These are phyloP conservation scores for Bryoerythrophyllum caledonicum DNA, from an alignment of 225 moss, liverwort and hornwort genomes.

Conservation along the genomic window DNA sequence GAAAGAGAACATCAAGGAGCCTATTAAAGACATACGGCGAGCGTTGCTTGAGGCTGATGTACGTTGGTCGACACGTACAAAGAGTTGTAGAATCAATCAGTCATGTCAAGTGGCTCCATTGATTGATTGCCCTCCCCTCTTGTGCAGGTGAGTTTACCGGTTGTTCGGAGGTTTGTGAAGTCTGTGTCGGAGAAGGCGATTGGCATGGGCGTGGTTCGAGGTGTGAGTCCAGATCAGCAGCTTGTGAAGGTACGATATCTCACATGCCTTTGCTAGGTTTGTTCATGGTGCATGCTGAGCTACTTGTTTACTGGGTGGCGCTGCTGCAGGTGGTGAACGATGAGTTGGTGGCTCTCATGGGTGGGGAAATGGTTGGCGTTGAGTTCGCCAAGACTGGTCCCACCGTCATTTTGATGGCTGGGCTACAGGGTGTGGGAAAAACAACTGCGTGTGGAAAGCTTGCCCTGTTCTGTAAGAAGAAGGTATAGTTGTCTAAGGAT, in stretches of 20 bases:
- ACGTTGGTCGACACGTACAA: conserved; percentile 15
- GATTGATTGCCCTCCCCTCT: not conserved
- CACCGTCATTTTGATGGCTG: conserved; percentile 93
- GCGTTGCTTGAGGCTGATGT: conserved; percentile 96
- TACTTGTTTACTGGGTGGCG: conserved; percentile 23
- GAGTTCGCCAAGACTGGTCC: conserved; percentile 83
- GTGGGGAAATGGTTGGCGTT: conserved; percentile 77
- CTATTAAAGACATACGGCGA: conserved; percentile 88
- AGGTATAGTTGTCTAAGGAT: conserved; percentile 35
- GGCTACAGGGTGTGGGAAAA: conserved; percentile 97
- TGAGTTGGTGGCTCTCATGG: conserved; percentile 89
- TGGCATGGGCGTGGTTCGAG: conserved; percentile 85
- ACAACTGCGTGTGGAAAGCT: conserved; percentile 98
- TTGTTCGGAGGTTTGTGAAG: conserved; percentile 93
- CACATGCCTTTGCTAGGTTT: not conserved
- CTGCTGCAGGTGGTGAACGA: conserved; percentile 97
- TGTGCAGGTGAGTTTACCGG: conserved; percentile 83
- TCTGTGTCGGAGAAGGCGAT: conserved; percentile 81
- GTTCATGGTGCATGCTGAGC: not conserved
- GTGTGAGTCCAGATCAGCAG: conserved; percentile 93
- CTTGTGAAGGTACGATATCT: conserved; percentile 57
- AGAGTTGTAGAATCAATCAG: not conserved
- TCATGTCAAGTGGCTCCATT: conserved; percentile 1
- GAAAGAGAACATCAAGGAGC: conserved; percentile 78
- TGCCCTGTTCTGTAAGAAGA: conserved; percentile 78